phyloP scores from a whole-genome alignment of 495 filamentous ascomycete genomes.

The Xylaria longipes region DNA sequence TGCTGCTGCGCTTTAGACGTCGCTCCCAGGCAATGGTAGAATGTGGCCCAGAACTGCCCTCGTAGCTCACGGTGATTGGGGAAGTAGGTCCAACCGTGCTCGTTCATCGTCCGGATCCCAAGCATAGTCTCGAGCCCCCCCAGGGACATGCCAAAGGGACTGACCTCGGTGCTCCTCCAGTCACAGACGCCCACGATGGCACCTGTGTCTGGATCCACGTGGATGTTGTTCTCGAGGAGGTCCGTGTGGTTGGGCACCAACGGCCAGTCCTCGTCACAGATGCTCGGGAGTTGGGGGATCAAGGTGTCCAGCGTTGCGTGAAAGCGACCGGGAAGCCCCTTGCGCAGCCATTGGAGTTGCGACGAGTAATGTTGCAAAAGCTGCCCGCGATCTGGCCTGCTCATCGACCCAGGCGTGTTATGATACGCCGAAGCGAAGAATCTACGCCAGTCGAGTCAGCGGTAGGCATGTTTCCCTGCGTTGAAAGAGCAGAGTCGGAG shows the following conservation, averaged over 20 bases:
- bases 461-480: background rate
- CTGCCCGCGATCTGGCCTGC: background rate
- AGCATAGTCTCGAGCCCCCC: conserved; percentile 18
- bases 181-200: conserved; percentile 8
- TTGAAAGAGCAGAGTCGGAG: background rate
- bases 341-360: background rate
- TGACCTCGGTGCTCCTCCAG: conserved; percentile 9
- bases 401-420: background rate
- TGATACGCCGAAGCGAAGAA: conserved; percentile 8
- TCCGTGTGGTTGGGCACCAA: conserved; percentile 18
- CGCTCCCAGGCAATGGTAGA: conserved; percentile 10
- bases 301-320: background rate
- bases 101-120: conserved; percentile 11
- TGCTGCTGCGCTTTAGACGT: background rate
- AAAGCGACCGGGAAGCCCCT: conserved; percentile 10
- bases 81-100: conserved; percentile 6
- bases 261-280: conserved; percentile 1
- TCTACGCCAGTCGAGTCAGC: background rate
- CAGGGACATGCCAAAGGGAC: conserved; percentile 21
- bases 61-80: conserved; percentile 12
- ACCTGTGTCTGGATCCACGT: conserved; percentile 12
- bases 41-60: conserved; percentile 9
- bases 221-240: conserved; percentile 26
- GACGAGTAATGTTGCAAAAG: background rate
- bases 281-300: conserved; percentile 1